Evolutionary conservation across 805 yeast genomes (phyloP).

Genomic region (Saturnispora gosingensis): DNA sequence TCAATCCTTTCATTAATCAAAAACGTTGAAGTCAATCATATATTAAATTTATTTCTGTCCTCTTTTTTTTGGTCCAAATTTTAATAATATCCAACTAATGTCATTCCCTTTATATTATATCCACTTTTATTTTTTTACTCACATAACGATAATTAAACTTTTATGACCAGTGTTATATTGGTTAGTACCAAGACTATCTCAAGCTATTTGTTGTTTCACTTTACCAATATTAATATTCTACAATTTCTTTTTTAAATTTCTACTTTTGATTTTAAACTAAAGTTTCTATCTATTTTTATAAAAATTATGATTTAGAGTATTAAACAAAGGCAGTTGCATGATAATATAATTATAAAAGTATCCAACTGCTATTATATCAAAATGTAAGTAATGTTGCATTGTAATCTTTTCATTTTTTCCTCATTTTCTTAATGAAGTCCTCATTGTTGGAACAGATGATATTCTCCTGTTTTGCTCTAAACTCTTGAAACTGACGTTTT

Average conservation of each 20-base stretch:
- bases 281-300: background rate
- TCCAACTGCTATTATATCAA: background rate
- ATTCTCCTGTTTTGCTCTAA: constrained; percentile 1
- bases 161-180: background rate
- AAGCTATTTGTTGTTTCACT: background rate
- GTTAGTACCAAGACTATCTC: background rate
- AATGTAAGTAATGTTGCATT: background rate
- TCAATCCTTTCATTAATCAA: constrained; percentile 60
- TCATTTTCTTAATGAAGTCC: constrained; percentile 9
- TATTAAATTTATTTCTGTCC: background rate
- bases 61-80: background rate
- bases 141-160: background rate
- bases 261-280: background rate
- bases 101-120: constrained; percentile 3
- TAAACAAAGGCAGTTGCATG: background rate
- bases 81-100: constrained; percentile 7
- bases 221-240: background rate
- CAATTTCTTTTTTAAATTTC: background rate
- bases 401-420: background rate
- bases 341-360: background rate
- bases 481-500: constrained; percentile 9
- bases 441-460: constrained; percentile 8
- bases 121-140: background rate
- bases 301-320: background rate
- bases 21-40: background rate